These are phyloP conservation scores for Striga asiatica DNA, from an alignment of 257 asterid genomes.

Conservation along the genomic window DNA sequence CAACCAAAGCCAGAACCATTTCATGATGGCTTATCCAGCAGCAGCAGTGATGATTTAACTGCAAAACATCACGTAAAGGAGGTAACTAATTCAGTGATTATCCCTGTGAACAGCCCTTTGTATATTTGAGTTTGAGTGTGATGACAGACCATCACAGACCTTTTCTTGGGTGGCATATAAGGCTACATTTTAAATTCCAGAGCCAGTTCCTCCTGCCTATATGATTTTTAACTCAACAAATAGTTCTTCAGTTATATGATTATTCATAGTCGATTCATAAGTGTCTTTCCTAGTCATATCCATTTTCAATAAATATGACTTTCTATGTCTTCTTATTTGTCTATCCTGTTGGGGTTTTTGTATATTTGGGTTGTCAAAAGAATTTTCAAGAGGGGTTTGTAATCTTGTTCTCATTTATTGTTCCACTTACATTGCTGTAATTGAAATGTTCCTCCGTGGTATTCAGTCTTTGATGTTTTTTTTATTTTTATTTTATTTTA, in stretches of 20 bases:
- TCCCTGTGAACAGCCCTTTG: conserved; percentile 1
- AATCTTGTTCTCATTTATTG: too few relatives aligned
- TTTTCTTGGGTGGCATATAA: neutral
- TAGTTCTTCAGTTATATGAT: neutral
- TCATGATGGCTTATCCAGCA: conserved; percentile 18
- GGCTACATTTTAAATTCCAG: neutral
- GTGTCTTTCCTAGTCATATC: neutral
- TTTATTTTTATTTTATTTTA: too few relatives aligned
- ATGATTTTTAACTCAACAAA: neutral
- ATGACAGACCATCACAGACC: neutral
- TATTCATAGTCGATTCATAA: neutral
- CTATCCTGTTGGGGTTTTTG: neutral
- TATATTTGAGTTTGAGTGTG: neutral
- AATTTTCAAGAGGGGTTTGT: neutral
- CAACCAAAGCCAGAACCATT: conserved; percentile 29
- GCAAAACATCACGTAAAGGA: conserved; percentile 20
- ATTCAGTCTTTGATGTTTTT: too few relatives aligned
- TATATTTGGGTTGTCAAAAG: neutral
- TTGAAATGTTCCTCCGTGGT: conserved; percentile 4
- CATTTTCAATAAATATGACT: neutral
- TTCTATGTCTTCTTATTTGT: neutral
- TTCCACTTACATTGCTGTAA: neutral
- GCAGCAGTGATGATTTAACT: conserved; percentile 13
- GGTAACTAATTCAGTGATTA: conserved; percentile 16
- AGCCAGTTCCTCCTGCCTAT: neutral